These are phyloP conservation scores for Cladorrhinum sp. DNA, from an alignment of 2,329 filamentous ascomycete genomes.

Conservation along the genomic window DNA sequence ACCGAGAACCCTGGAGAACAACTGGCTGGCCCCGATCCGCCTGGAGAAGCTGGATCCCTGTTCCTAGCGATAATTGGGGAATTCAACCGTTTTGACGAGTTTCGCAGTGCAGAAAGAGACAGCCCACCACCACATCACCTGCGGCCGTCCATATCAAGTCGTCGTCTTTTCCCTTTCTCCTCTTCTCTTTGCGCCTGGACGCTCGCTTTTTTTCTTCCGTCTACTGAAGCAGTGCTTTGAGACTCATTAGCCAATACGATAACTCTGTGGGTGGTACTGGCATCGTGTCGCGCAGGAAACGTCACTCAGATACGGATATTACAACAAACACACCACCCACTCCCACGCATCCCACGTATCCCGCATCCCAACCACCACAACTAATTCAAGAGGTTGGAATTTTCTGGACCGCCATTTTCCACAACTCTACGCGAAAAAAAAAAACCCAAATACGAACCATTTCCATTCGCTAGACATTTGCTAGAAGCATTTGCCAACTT, in stretches of 20 bases:
- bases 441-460: constrained; percentile 1
- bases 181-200: neutral
- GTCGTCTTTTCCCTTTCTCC: constrained; percentile 2
- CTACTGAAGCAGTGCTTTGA: neutral
- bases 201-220: neutral
- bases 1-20: constrained; percentile 11
- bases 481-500: neutral
- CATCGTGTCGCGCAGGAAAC: neutral
- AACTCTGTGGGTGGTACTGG: neutral
- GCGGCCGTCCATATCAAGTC: neutral
- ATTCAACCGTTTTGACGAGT: constrained; percentile 28
- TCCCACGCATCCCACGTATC: neutral
- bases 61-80: constrained; percentile 13
- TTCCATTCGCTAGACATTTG: neutral
- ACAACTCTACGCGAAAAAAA: neutral
- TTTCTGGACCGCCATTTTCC: constrained; percentile 12
- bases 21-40: constrained; percentile 16
- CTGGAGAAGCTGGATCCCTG: constrained; percentile 11
- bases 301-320: neutral
- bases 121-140: neutral
- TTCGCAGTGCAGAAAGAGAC: constrained; percentile 19
- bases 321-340: neutral
- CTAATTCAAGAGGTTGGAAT: constrained; percentile 21
- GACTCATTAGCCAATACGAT: neutral
- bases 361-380: constrained; percentile 16